Conservation (phyloP, 2,329 filamentous ascomycete genomes). For the Cladosporium cucumerinum region DNA sequence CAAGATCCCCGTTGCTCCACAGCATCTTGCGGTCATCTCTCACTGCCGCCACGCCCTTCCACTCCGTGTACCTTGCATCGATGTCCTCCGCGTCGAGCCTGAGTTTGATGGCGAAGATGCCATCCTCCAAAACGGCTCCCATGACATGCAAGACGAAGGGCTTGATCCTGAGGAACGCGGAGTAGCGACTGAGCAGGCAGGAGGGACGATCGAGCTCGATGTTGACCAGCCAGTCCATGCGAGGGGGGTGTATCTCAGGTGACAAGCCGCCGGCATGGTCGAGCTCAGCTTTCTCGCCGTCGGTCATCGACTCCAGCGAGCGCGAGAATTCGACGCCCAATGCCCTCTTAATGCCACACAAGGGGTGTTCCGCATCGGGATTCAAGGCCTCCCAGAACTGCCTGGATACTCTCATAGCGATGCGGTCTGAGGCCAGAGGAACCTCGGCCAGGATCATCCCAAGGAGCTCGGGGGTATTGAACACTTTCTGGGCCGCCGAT, state of each 20-base stretch:
- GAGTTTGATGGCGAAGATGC: not conserved
- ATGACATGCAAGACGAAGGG: not conserved
- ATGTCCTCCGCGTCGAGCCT: not conserved
- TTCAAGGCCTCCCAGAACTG: not conserved
- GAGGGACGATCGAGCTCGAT: not conserved
- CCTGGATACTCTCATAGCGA: not conserved
- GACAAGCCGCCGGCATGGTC: too few relatives aligned
- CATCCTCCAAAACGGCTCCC: not conserved
- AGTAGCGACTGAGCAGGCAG: too few relatives aligned
- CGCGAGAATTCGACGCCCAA: not conserved
- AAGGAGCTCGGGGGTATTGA: slow-evolving; percentile 15
- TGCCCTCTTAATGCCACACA: not conserved
- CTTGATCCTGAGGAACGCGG: not conserved
- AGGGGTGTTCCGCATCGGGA: not conserved
- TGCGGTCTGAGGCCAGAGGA: not conserved
- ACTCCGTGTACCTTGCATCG: not conserved
- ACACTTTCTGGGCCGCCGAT: slow-evolving; percentile 7
- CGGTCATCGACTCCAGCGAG: not conserved
- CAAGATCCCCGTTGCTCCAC: not conserved
- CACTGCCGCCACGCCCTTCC: not conserved
- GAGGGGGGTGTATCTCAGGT: too few relatives aligned
- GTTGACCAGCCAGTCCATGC: not conserved
- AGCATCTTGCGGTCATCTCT: not conserved
- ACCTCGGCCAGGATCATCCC: slow-evolving; percentile 12
- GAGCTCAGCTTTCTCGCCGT: not conserved